Evolutionary conservation across 2,329 filamentous ascomycete genomes (phyloP).

Genomic region (Zymoseptoria tritici): DNA sequence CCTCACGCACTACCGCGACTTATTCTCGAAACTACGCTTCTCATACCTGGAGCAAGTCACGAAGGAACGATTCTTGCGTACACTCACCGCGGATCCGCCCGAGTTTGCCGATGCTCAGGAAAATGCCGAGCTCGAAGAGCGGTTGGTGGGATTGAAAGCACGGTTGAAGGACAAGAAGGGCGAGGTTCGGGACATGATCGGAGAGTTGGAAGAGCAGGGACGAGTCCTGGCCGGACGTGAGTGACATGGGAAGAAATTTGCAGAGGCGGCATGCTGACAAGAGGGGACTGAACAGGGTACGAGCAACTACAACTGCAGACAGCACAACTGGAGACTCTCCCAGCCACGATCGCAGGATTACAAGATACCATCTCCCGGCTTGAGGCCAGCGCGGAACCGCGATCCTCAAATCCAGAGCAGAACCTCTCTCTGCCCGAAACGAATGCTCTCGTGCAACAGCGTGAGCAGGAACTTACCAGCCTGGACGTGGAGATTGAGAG

Average conservation of each 20-base stretch:
- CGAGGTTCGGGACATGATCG: slow-evolving; percentile 66
- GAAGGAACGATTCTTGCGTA: slow-evolving; percentile 93
- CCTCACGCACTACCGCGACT: slow-evolving; percentile 82
- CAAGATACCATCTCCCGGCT: slow-evolving; percentile 44
- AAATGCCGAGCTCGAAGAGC: slow-evolving; percentile 68
- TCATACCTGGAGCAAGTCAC: slow-evolving; percentile 97
- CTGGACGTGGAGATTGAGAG: slow-evolving; percentile 38
- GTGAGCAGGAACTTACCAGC: slow-evolving; percentile 35
- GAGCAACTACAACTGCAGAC: slow-evolving; percentile 48
- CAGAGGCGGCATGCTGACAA: slow-evolving; percentile 1
- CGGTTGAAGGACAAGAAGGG: slow-evolving; percentile 72
- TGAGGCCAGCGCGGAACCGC: slow-evolving; percentile 26
- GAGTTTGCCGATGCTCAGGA: slow-evolving; percentile 75
- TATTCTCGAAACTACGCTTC: slow-evolving; percentile 93
- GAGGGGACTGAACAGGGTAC: slow-evolving; percentile 36
- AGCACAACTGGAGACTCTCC: slow-evolving; percentile 44
- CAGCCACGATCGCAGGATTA: slow-evolving; percentile 45
- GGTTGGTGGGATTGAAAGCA: slow-evolving; percentile 63
- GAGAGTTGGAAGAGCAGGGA: slow-evolving; percentile 60
- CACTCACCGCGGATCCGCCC: slow-evolving; percentile 84
- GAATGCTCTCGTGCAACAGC: slow-evolving; percentile 31
- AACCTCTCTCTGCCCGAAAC: slow-evolving; percentile 40
- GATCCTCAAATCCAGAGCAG: slow-evolving; percentile 31
- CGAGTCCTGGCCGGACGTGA: slow-evolving; percentile 49
- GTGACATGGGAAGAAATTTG: slow-evolving; percentile 14